Base-by-base conservation (phyloP, 306 rosid genomes). In the Castanea sativa region DNA sequence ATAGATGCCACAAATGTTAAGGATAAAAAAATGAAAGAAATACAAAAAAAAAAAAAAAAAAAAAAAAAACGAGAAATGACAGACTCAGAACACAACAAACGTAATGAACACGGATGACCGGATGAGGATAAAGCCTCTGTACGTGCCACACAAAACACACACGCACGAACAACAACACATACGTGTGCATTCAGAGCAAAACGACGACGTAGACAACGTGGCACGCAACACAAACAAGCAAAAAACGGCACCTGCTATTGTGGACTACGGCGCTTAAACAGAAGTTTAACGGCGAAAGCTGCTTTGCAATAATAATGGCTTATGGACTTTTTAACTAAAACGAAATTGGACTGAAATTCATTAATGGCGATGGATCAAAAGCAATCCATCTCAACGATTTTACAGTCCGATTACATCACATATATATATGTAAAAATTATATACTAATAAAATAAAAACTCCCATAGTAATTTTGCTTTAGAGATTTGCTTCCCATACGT, bases 331-430 rank as follows among this genome's bases (percentile, higher is more conserved):
- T 23, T 23, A 23, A 23, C 23, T 23, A 64, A 55, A 76, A 72
- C 49, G 85, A 73, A 84, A 86, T 76, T 71, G 91, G 79, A 83
- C 78, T 43, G 82, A 83, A 83, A 85, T 88, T 90, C 88, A 90
- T 88, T 87, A 80, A 86, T 72, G 86, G 75, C 78, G 84, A 82
- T 76, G 85, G 88, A 88, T 86, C 89, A 83, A 80, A 81, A 79
- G 73, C 79, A 82, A 85, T 77, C 88, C 92, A 75, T 78, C 75
- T 76, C 80, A 70, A 58, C 83, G 38, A 81, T 79, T 81, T 81
- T 86, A 89, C 87, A 86, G 81, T 84, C 86, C 81, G 75, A 74
- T 79, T 88, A 88, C 86, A 88, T 81, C 85, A 83, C 80, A 83
- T 41, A 58, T 58, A 21, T 59, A 59, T 59, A 59, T 10, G 25